Base-by-base conservation (phyloP, 768 basidiomycete genomes). In the Boletus rex-veris region DNA sequence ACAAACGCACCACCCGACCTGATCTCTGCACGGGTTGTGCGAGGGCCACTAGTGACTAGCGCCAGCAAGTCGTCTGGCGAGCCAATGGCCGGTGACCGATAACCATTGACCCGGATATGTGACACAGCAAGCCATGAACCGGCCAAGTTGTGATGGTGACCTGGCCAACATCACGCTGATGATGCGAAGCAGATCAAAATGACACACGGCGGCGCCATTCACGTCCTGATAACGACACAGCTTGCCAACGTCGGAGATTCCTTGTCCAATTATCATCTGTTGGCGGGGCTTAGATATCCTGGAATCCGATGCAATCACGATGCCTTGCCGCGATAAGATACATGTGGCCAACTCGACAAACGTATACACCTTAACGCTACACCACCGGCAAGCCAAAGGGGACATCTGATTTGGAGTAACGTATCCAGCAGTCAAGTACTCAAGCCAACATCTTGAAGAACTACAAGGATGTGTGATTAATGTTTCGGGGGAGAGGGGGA, bases 311-410 rank as follows among this genome's bases (percentile, higher is more conserved):
- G 43, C 18, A 21, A 58, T 50, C 55, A 52, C 28, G n/a, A 8
- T 28, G 28, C 28, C 28, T 28, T 35, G 33, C 14, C 10, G 21
- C 19, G 35, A 36, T 58, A 52, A 28, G 39, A 37, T 54, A 55
- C 59, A 64, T 3, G 39, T 36, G 55, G 59, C 19, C 43, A 15
- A 52, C 36, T 41, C 48, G 37, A 36, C 49, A 19, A 21, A 35
- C 24, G 26, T 6, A 38, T 36, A 43, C 24, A 16, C 11, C 10
- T 35, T 10, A 14, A 35, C 33, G 33, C 10, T 10, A 14, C 14
- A 35, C 33, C 33, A 35, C 7, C 28, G 28, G 28, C n/a, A 43
- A 24, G 39, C 45, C 8, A 43, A 38, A 39, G 24, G 11, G 16
- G 21, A 14, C 12, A 35, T 26, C 8, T 15, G 10, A 15, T 24